Base-by-base conservation (phyloP, 495 filamentous ascomycete genomes). In the Neurospora sp. region DNA sequence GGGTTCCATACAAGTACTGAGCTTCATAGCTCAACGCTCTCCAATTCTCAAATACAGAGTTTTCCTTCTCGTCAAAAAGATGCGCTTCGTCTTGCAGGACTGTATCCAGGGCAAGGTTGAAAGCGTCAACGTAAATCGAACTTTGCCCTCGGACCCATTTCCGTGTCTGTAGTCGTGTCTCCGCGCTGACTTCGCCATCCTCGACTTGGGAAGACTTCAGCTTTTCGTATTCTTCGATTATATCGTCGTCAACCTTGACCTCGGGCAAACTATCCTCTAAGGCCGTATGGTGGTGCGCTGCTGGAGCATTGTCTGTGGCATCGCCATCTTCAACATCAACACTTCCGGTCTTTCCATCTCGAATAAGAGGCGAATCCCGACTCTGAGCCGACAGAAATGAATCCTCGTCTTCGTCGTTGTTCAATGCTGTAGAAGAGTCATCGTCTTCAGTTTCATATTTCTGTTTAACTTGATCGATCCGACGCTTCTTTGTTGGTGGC, bases 41-140 rank as follows among this genome's bases (percentile, higher is more conserved):
- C 93, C 95, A 99, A 69, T 89, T 83, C 18, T 85, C 81, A 80
- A 99, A 98, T 0, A 98, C 87, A 59, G 87, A 83, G 80, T 88
- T 89, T 81, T 99, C 96, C 18, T 89, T 89, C 75, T 89, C 88
- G 77, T 93, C 87, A 79, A 98, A 99, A 14, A 99, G 83, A 79
- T 97, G 93, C 3, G 89, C 86, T 79, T 99, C 96, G 69, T 98
- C 94, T 69, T 92, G 90, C 6, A 99, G 84, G 27, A 98, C 95
- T 3, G 94, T 98, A 73, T 94, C 90, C 59, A 99, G 85, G 20
- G 94, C 94, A 18, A 98, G 83, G 81, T 97, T 97, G 86, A 99
- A 99, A 23, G 95, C 96, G 81, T 99, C 95, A 18, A 98, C 94
- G 76, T 99, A 99, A 71, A 99, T 94, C 5, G 96, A 98, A 76